phyloP scores from a whole-genome alignment of 805 yeast species.

The Blastobotrys americana region DNA sequence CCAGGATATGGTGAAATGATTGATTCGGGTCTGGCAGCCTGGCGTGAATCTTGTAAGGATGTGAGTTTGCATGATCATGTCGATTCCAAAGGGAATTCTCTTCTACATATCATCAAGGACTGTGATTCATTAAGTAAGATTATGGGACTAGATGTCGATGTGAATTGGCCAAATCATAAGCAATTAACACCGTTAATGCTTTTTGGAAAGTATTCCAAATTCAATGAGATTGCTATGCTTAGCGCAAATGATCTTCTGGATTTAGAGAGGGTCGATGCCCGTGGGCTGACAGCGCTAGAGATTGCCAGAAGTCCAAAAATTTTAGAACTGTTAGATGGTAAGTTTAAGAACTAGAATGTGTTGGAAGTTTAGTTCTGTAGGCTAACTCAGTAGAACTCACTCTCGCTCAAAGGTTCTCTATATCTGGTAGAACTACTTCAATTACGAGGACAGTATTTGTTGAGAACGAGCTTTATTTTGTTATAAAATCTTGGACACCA shows the following conservation, averaged over 20 bases:
- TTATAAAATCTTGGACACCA: slow-evolving; percentile 15
- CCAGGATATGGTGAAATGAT: slow-evolving; percentile 40
- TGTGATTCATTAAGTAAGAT: slow-evolving; percentile 36
- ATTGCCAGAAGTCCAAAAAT: slow-evolving; percentile 26
- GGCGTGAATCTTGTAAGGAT: slow-evolving; percentile 9
- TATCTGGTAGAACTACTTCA: slow-evolving; percentile 7
- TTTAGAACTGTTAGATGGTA: slow-evolving; percentile 20
- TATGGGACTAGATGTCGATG: slow-evolving; percentile 38
- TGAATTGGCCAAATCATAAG: slow-evolving; percentile 55
- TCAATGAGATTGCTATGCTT: slow-evolving; percentile 49
- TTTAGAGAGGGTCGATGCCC: slow-evolving; percentile 28
- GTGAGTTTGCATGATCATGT: slow-evolving; percentile 48
- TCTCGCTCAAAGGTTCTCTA: slow-evolving; percentile 5
- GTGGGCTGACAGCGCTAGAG: slow-evolving; percentile 31
- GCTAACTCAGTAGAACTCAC: slow-evolving; percentile 4
- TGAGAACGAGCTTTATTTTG: slow-evolving; percentile 21
- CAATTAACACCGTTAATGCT: slow-evolving; percentile 64
- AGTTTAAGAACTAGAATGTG: background rate
- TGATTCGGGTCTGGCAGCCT: slow-evolving; percentile 13
- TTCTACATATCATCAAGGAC: slow-evolving; percentile 62
- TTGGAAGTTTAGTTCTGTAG: slow-evolving; percentile 4
- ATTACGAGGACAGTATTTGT: slow-evolving; percentile 12
- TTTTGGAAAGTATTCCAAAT: slow-evolving; percentile 60
- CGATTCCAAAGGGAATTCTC: slow-evolving; percentile 66
- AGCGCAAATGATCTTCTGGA: slow-evolving; percentile 45